Evolutionary conservation across 78 protist genomes (phyloP).

Genomic region (slime mould (Dictyostelium discoideum)): DNA sequence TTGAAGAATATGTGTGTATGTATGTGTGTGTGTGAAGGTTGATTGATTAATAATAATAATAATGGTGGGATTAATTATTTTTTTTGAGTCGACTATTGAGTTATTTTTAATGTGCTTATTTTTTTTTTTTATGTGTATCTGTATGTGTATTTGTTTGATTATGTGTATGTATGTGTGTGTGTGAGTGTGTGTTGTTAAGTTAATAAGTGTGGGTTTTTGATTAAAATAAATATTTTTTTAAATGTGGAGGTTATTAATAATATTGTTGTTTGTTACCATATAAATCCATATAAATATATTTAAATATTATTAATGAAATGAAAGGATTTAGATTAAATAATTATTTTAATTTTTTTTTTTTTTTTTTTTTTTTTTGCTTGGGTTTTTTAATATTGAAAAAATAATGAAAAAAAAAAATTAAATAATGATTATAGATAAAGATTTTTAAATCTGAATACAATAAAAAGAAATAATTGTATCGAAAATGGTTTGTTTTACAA

Average conservation of each 20-base stretch:
- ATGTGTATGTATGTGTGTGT: not conserved
- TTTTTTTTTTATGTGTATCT: not conserved
- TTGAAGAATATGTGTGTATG: not conserved
- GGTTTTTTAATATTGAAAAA: not conserved
- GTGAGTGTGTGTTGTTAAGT: not conserved
- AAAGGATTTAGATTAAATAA: not conserved
- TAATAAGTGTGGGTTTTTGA: not conserved
- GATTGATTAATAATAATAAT: not conserved
- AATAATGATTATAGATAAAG: not conserved
- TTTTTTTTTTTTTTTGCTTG: not conserved
- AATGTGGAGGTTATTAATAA: constrained; percentile 1
- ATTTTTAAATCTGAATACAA: constrained; percentile 2
- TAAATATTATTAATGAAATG: not conserved
- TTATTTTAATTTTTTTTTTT: not conserved
- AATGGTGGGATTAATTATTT: not conserved
- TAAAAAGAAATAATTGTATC: not conserved
- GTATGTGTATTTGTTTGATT: not conserved
- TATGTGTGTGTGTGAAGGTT: not conserved
- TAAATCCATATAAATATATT: not conserved
- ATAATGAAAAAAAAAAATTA: not conserved
- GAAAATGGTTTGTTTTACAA: not conserved
- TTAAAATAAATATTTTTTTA: not conserved
- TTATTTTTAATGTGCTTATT: not conserved
- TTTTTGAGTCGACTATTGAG: not conserved
- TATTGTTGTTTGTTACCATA: not conserved